Conservation (phyloP, 495 filamentous ascomycete genomes). For the Talaromyces liani region DNA sequence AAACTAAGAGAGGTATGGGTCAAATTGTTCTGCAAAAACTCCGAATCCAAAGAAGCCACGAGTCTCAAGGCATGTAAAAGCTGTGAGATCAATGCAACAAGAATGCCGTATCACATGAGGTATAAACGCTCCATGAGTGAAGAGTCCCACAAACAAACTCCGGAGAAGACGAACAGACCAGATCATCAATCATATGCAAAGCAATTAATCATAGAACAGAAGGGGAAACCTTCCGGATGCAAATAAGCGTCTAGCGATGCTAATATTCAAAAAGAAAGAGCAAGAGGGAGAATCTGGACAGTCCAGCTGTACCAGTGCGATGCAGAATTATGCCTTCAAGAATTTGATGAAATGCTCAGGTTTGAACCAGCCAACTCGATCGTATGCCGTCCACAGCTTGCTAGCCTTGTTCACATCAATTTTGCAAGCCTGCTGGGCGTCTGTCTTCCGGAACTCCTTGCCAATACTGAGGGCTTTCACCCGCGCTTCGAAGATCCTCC, state of each 20-base stretch:
- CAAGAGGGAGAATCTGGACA: slow-evolving; percentile 1
- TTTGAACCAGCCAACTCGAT: slow-evolving; percentile 84
- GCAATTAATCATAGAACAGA: background rate
- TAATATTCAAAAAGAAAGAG: background rate
- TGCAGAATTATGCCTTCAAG: slow-evolving; percentile 25
- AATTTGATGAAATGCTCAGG: slow-evolving; percentile 49
- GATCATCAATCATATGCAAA: slow-evolving; percentile 10
- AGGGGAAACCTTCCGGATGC: background rate
- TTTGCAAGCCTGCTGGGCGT: slow-evolving; percentile 93
- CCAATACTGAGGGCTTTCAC: slow-evolving; percentile 58
- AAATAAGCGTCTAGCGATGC: slow-evolving; percentile 3
- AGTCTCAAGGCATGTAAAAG: background rate
- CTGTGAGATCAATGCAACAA: background rate
- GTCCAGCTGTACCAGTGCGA: slow-evolving; percentile 4
- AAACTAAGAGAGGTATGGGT: background rate
- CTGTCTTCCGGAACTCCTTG: slow-evolving; percentile 96
- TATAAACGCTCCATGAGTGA: slow-evolving; percentile 4
- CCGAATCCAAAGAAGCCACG: background rate
- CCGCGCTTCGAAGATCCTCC: slow-evolving; percentile 79
- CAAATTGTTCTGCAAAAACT: background rate
- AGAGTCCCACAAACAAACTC: slow-evolving; percentile 2
- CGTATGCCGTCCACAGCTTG: slow-evolving; percentile 87
- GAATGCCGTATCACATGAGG: slow-evolving; percentile 7
- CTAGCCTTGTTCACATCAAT: slow-evolving; percentile 99
- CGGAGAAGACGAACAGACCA: slow-evolving; percentile 1